A percentile compares a stretch with the other conserved stretches of the same genome.
These are phyloP conservation scores for Dalbergia oliveri DNA, from an alignment of 306 rosid species.

Conservation along the genomic window DNA sequence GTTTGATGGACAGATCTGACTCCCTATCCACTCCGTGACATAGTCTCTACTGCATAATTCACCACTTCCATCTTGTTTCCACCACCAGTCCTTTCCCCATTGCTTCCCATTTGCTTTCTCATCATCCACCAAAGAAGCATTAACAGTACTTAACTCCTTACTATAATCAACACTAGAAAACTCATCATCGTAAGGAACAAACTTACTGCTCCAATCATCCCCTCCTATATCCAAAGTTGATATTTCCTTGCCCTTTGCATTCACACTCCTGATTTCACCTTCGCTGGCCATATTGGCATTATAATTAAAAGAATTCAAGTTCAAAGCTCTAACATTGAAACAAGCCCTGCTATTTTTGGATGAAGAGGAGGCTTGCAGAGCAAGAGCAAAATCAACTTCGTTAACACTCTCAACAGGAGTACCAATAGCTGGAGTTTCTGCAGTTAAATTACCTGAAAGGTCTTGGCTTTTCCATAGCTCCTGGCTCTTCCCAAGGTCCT, in stretches of 20 bases:
- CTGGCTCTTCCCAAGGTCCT: constrained; percentile 83
- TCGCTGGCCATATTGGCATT: constrained; percentile 73
- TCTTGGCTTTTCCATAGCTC: constrained; percentile 87
- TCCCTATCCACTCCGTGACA: constrained; percentile 97
- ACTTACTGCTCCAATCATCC: constrained; percentile 75
- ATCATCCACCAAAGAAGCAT: constrained; percentile 56
- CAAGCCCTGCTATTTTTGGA: constrained; percentile 70
- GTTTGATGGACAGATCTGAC: constrained; percentile 90
- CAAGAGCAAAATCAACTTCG: constrained; percentile 97
- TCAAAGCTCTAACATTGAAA: constrained; percentile 67
- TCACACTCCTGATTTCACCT: constrained; percentile 58
- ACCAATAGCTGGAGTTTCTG: constrained; percentile 77
- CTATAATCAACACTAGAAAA: constrained; percentile 76
- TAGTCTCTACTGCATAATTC: constrained; percentile 90
- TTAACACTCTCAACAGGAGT: constrained; percentile 84
- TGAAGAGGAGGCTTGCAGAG: constrained; percentile 90
- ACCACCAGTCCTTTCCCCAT: constrained; percentile 99
- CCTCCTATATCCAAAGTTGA: constrained; percentile 63
- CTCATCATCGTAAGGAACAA: constrained; percentile 88
- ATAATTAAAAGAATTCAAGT: constrained; percentile 72
- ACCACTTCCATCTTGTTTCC: constrained; percentile 90
- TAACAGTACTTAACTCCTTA: constrained; percentile 65
- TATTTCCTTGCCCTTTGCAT: constrained; percentile 81
- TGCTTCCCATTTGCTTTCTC: constrained; percentile 70
- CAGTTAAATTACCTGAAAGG: constrained; percentile 79